A percentile compares a stretch with the other conserved stretches of the same genome.
Conservation (phyloP, 2,329 filamentous ascomycete genomes). For the Exophiala sideris region DNA sequence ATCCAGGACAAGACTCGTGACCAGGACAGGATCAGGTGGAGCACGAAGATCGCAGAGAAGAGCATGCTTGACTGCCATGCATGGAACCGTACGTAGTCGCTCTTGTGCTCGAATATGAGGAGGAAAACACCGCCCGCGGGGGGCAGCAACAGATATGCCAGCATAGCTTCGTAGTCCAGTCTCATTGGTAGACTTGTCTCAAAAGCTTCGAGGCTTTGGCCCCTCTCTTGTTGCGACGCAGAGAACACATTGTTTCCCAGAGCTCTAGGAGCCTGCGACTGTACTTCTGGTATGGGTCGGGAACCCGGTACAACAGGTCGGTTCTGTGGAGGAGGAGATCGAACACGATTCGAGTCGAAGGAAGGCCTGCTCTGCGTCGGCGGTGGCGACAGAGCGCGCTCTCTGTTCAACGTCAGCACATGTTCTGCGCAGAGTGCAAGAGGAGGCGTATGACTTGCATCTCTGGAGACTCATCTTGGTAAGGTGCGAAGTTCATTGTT, state of each 20-base stretch:
- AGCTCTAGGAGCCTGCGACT: slow-evolving; percentile 39
- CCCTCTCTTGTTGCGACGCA: slow-evolving; percentile 42
- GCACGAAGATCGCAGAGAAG: slow-evolving; percentile 65
- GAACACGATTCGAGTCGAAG: slow-evolving; percentile 52
- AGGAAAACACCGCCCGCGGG: slow-evolving; percentile 82
- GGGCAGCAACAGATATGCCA: slow-evolving; percentile 83
- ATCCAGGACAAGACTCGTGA: slow-evolving; percentile 79
- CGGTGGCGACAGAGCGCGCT: slow-evolving; percentile 74
- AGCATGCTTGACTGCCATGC: slow-evolving; percentile 90
- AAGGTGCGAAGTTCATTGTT: slow-evolving; percentile 90
- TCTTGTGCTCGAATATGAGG: slow-evolving; percentile 85
- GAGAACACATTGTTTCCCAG: slow-evolving; percentile 31
- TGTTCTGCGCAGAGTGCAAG: background rate
- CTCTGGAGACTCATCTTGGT: slow-evolving; percentile 90
- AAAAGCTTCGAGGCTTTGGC: slow-evolving; percentile 72
- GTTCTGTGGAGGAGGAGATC: slow-evolving; percentile 48
- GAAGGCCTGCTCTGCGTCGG: slow-evolving; percentile 41
- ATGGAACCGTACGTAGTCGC: slow-evolving; percentile 96
- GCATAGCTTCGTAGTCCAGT: slow-evolving; percentile 82
- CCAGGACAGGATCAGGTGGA: slow-evolving; percentile 86
- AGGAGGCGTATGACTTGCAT: slow-evolving; percentile 30
- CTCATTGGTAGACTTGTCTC: slow-evolving; percentile 84
- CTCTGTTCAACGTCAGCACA: slow-evolving; percentile 37
- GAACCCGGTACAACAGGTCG: slow-evolving; percentile 43
- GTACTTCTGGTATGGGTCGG: slow-evolving; percentile 41